phyloP scores from a whole-genome alignment of 2,329 filamentous ascomycete species.

The Neofusicoccum cordaticola region DNA sequence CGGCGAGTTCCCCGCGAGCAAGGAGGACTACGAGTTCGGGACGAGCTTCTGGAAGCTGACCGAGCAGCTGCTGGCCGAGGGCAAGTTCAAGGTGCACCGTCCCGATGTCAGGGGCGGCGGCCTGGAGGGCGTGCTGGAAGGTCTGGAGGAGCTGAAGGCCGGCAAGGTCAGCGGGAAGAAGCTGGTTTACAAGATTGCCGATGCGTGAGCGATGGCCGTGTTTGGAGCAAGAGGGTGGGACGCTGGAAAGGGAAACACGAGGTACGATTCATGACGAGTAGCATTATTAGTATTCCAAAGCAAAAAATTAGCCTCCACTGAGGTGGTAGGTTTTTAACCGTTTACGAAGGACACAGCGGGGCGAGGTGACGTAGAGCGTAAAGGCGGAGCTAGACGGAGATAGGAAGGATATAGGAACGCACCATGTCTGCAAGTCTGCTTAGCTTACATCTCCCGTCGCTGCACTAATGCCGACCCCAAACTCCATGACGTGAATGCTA shows the following conservation, averaged over 20 bases:
- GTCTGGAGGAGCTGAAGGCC: constrained; percentile 31
- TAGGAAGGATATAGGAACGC: background rate
- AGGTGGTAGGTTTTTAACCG: too few relatives aligned
- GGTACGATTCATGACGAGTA: background rate
- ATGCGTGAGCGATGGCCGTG: background rate
- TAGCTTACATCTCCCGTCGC: background rate
- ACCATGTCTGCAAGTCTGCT: too few relatives aligned
- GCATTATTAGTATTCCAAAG: background rate
- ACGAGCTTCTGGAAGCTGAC: constrained; percentile 26
- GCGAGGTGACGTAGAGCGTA: background rate
- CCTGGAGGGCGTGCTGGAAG: constrained; percentile 30
- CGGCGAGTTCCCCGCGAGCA: constrained; percentile 19
- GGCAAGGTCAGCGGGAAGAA: constrained; percentile 35
- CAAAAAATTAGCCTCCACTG: background rate
- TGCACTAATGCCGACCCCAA: background rate
- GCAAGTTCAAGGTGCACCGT: constrained; percentile 34
- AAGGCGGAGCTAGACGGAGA: background rate
- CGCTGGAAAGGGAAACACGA: background rate
- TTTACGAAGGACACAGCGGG: background rate
- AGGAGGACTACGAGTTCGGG: constrained; percentile 30
- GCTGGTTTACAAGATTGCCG: constrained; percentile 29
- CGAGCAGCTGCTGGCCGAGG: constrained; percentile 26
- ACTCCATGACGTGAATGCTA: background rate
- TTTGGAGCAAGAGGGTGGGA: background rate
- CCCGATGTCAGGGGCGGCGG: constrained; percentile 27